Base-by-base conservation (phyloP, 2,329 filamentous ascomycete genomes). In the Colletotrichum tofieldiae region DNA sequence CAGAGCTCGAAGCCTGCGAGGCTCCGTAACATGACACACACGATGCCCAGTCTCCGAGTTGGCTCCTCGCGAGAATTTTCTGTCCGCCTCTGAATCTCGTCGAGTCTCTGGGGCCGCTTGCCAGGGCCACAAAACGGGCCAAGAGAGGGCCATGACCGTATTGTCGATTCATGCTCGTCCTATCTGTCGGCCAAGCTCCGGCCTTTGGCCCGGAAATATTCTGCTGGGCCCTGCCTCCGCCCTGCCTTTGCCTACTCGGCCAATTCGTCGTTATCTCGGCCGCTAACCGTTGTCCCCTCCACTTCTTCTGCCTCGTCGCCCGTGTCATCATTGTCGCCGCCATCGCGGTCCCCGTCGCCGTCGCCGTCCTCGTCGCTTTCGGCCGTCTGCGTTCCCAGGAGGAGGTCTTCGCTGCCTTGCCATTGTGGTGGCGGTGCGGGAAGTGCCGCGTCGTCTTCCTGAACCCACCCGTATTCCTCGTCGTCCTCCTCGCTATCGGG, bases 381-480 rank as follows among this genome's bases (percentile, higher is more conserved):
- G 63, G 84, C 82, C 68, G 82, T 84, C 58, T 82, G 81, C 35
- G 83, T 84, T 62, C 86, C 86, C 5, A 91, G 82, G 45, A 92
- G 81, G 55, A 91, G 82, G 77, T 92, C 90, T 76, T 92, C 90
- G 75, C 90, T 92, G 26, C 90, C 90, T 80, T 92, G 90, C 89
- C 89, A 92, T 78, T 92, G 90, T 11, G 89, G 89, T n/a, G 90
- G 90, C 80, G 87, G 87, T 4, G 82, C 83, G 14, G 90, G 89
- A 76, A 91, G 82, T 62, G 87, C 86, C 67, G 88, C 87, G 68
- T 92, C 91, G 76, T 92, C 90, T 55, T 90, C 88, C 64, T 93
- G 89, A 49, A 88, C 88, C 92, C 92, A 94, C 18, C 91, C 92
- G 77, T 93, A 94, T 77, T 93, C 90, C 74, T 94, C 92, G 71